Evolutionary conservation across 495 filamentous ascomycete genomes (phyloP).

Genomic region (Aspergillus nanangensis): DNA sequence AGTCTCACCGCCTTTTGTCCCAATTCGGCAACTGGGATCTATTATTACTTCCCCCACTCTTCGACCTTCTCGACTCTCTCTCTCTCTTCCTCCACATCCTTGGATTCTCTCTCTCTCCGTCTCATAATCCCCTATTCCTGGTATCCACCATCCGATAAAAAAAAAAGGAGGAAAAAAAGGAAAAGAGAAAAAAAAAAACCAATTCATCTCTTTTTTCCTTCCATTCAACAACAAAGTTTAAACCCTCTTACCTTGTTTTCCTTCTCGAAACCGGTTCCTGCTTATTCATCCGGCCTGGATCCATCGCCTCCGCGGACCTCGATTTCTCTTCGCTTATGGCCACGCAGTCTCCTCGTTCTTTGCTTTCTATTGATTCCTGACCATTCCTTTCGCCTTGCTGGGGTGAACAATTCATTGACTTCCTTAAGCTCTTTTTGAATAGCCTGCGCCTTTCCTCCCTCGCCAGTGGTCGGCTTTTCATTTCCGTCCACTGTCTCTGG

Average conservation of each 20-base stretch:
- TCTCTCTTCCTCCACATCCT: conserved; percentile 1
- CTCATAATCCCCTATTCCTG: not conserved
- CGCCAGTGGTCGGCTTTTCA: conserved; percentile 13
- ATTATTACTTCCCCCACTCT: too few relatives aligned
- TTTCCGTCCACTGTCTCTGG: conserved; percentile 17
- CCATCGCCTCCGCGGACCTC: conserved; percentile 15
- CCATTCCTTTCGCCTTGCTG: not conserved
- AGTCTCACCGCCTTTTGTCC: too few relatives aligned
- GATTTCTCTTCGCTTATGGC: conserved; percentile 19
- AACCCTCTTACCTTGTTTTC: too few relatives aligned
- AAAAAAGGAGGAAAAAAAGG: too few relatives aligned
- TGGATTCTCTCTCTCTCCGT: not conserved
- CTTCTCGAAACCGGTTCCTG: not conserved
- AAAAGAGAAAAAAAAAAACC: too few relatives aligned
- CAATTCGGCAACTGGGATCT: too few relatives aligned
- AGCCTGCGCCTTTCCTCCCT: not conserved
- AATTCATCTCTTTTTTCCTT: not conserved
- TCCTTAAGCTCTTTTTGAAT: not conserved
- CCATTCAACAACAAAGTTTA: too few relatives aligned
- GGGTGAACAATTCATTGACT: conserved; percentile 4
- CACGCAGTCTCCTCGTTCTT: conserved; percentile 14
- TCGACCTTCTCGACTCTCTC: too few relatives aligned
- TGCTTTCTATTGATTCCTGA: conserved; percentile 7
- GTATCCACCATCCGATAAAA: too few relatives aligned
- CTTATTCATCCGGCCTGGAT: conserved; percentile 13